Base-by-base conservation (phyloP, 1,284 basidiomycete genomes). In the Cutaneotrichosporon sp. region DNA sequence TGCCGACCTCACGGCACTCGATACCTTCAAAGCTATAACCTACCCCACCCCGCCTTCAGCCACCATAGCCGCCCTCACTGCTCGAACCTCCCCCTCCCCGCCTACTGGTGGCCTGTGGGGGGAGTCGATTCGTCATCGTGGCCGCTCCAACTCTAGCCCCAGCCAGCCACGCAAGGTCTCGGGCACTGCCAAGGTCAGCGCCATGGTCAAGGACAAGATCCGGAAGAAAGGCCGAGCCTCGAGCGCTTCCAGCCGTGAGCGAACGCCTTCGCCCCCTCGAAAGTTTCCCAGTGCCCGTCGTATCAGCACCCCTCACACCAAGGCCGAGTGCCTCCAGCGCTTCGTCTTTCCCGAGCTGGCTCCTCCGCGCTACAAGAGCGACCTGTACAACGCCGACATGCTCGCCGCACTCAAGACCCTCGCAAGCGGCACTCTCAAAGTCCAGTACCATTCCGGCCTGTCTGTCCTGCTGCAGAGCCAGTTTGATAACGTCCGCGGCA, bases 371-470 rank as follows among this genome's bases (percentile, higher is more conserved):
- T 17, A 8, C 7, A 16, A 38, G 7, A 7, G 22, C 11, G 22
- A 17, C 20, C 17, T 52, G 19, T 19, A 35, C n/a, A 46, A 43
- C 17, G 26, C 42, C 31, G 47, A 54, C 19, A 24, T 49, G n/a
- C 12, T 33, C 16, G 42, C 37, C 17, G 47, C 52, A 1, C 14
- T 49, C 24, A 26, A 22, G 19, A 42, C 14, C 17, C 42, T 49
- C 9, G 27, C 19, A 4, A n/a, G 17, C 1, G 14, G 35, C 3
- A 35, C 42, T 2, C n/a, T 54, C 19, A 34, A 47, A 22, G 37
- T 54, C 4, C 52, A 50, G 43, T 42, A 46, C 43, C 52, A 54
- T 31, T 16, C 29, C 16, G 47, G 43, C 24, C 20, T 54, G 5
- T 16, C 12, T 19, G 6, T 9, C 8, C 27, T 54, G 4, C 41